Percentiles rank a stretch among this genome's conserved stretches.
These are phyloP conservation scores for Lecanoromycetidae sp. DNA, from an alignment of 2,329 filamentous ascomycete species.

Conservation along the genomic window DNA sequence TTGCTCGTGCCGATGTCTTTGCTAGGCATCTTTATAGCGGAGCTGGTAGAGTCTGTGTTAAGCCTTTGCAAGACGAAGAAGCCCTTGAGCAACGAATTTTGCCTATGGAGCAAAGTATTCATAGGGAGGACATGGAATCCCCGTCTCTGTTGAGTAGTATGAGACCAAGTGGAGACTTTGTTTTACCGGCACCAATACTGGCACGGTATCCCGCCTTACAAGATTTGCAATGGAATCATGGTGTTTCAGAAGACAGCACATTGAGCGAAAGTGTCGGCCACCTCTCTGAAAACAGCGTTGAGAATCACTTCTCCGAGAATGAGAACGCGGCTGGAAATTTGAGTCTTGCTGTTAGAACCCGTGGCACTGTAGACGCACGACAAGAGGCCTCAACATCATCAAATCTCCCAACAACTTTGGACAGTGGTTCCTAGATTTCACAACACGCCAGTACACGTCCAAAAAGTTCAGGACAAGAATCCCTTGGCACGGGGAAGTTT, in stretches of 20 bases:
- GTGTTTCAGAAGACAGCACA: conserved; percentile 51
- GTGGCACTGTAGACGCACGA: no score
- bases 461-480: no score
- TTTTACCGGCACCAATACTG: conserved; percentile 74
- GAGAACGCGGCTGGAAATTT: no score
- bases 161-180: conserved; percentile 47
- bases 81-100: conserved; percentile 65
- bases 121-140: conserved; percentile 11
- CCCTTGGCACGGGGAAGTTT: no score
- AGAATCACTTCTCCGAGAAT: conserved; percentile 58
- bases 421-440: no score
- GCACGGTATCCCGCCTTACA: conserved; percentile 91
- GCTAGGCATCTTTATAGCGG: conserved; percentile 92
- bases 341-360: no score
- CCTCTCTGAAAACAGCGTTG: conserved; percentile 62
- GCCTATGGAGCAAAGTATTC: conserved; percentile 26
- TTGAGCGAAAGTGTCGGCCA: conserved; percentile 68
- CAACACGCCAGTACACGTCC: no score
- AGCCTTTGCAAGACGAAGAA: conserved; percentile 92
- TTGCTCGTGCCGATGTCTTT: conserved; percentile 87
- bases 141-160: conserved; percentile 25
- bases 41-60: conserved; percentile 91
- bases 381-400: no score
- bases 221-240: conserved; percentile 73
- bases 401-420: no score